Conservation (phyloP, 106 monocot species). For the Acorus gramineus region DNA sequence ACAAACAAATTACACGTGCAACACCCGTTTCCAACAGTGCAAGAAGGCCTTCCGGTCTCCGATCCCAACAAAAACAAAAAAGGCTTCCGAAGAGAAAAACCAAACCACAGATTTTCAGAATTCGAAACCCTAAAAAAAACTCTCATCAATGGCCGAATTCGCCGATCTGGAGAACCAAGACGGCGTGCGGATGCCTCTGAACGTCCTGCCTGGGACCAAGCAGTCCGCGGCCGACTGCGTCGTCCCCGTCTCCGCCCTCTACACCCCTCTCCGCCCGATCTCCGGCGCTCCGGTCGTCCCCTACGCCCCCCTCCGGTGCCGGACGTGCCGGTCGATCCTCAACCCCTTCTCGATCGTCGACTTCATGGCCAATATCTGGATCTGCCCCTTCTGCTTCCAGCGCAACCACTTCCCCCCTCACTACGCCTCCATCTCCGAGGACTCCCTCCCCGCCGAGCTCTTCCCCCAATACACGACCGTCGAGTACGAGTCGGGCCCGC, state of each 20-base stretch:
- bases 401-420: slow-evolving; percentile 83
- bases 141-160: slow-evolving; percentile 58
- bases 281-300: slow-evolving; percentile 51
- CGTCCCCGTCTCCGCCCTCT: slow-evolving; percentile 61
- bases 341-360: slow-evolving; percentile 86
- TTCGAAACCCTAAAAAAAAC: too few species aligned
- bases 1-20: too few species aligned
- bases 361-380: slow-evolving; percentile 76
- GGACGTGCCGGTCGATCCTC: slow-evolving; percentile 75
- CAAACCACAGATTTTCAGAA: too few species aligned
- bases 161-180: slow-evolving; percentile 76
- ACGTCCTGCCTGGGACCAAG: slow-evolving; percentile 77
- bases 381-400: slow-evolving; percentile 91
- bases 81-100: too few species aligned
- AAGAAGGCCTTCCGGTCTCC: too few species aligned
- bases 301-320: slow-evolving; percentile 75
- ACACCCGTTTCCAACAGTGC: too few species aligned
- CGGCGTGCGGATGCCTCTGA: slow-evolving; percentile 93
- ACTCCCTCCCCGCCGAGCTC: slow-evolving; percentile 77
- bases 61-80: too few species aligned
- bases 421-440: slow-evolving; percentile 67
- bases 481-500: slow-evolving; percentile 51
- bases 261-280: slow-evolving; percentile 70
- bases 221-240: slow-evolving; percentile 54
- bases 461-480: slow-evolving; percentile 77